phyloP scores from a whole-genome alignment of 2,329 filamentous ascomycete species.

The Helicocarpus griseus region DNA sequence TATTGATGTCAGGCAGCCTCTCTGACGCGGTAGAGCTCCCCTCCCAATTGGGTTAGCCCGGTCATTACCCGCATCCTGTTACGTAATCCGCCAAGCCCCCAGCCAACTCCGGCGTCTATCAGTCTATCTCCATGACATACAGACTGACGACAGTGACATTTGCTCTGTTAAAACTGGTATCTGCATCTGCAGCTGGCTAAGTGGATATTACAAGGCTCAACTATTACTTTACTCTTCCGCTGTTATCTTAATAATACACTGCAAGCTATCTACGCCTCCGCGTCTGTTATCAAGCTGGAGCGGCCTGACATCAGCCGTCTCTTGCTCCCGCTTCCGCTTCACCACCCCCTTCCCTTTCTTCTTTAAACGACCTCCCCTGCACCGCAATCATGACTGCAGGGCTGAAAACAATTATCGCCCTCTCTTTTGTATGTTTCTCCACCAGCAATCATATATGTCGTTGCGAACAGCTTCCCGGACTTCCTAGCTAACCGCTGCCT shows the following conservation, averaged over 20 bases:
- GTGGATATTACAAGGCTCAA: too few species aligned
- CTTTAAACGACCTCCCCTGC: slow-evolving; percentile 17
- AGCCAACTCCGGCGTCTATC: too few species aligned
- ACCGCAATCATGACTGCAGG: slow-evolving; percentile 58
- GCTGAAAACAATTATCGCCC: slow-evolving; percentile 96
- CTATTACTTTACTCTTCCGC: too few species aligned
- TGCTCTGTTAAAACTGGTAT: too few species aligned
- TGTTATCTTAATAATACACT: too few species aligned
- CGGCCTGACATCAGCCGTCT: slow-evolving; percentile 1
- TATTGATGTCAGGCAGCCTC: background rate
- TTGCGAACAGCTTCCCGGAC: background rate
- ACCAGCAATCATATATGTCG: background rate
- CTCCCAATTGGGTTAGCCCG: background rate
- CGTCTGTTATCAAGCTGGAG: background rate
- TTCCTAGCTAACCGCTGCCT: background rate
- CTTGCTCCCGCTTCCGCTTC: slow-evolving; percentile 8
- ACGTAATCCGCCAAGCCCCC: too few species aligned
- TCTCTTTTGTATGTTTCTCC: slow-evolving; percentile 68
- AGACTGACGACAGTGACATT: too few species aligned
- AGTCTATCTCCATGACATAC: too few species aligned
- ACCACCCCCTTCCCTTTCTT: slow-evolving; percentile 11
- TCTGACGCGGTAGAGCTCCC: background rate
- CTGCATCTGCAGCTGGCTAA: too few species aligned
- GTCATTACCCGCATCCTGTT: background rate
- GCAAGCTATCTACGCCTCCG: background rate